Percentiles rank a stretch among this genome's conserved stretches.
These are phyloP conservation scores for Cercospora sp. DNA, from an alignment of 2,329 filamentous ascomycete species.

Conservation along the genomic window DNA sequence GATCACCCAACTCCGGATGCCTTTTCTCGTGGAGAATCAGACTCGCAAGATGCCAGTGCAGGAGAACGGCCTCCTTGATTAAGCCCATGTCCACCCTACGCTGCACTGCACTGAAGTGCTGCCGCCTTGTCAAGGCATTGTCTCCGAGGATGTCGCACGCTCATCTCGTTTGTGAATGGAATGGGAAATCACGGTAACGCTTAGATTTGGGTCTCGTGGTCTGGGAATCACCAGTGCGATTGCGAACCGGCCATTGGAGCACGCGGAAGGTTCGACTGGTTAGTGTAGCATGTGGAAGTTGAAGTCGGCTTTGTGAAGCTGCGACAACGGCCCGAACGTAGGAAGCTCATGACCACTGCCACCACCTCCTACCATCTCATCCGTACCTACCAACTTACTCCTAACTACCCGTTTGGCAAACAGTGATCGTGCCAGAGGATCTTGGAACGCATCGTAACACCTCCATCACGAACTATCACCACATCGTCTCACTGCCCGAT, in stretches of 20 bases:
- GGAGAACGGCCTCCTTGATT: neutral
- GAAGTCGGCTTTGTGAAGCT: neutral
- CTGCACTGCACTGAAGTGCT: constrained; percentile 28
- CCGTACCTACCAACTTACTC: neutral
- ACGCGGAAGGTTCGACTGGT: constrained; percentile 2
- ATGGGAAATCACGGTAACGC: neutral
- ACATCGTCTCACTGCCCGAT: neutral
- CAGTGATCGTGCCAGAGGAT: neutral
- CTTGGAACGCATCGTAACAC: neutral
- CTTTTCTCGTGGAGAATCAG: neutral
- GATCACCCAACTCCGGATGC: neutral
- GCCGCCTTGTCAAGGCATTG: constrained; percentile 28
- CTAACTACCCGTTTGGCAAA: neutral
- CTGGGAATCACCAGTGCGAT: neutral
- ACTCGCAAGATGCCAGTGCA: neutral
- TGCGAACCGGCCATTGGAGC: neutral
- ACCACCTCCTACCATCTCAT: neutral
- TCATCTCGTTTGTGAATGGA: neutral
- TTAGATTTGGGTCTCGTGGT: neutral
- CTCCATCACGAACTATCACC: neutral
- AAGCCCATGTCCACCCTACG: neutral
- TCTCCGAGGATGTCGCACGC: constrained; percentile 22
- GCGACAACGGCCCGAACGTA: neutral
- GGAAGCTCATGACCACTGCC: neutral
- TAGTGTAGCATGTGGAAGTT: constrained; percentile 6